Evolutionary conservation across 2,329 filamentous ascomycete species (phyloP).

Genomic region (Tolypocladium album): DNA sequence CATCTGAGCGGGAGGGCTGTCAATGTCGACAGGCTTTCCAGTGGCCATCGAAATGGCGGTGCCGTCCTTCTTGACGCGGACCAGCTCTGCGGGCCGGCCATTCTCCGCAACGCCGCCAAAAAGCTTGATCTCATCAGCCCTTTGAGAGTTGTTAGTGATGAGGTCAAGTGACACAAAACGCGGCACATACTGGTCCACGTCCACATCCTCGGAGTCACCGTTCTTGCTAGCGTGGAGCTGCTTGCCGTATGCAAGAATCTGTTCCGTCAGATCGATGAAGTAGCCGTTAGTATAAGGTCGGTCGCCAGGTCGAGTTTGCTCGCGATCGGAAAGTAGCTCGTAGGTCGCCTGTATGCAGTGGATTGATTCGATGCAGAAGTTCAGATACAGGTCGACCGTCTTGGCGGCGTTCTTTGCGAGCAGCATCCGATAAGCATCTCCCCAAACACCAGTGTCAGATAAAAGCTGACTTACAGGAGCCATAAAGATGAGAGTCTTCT

Average conservation of each 20-base stretch:
- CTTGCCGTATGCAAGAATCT: slow-evolving; percentile 81
- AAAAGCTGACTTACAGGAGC: slow-evolving; percentile 77
- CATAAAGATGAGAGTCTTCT: slow-evolving; percentile 85
- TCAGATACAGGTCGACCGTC: slow-evolving; percentile 60
- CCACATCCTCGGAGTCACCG: slow-evolving; percentile 46
- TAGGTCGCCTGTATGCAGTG: slow-evolving; percentile 84
- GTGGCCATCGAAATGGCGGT: slow-evolving; percentile 70
- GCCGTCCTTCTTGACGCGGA: slow-evolving; percentile 71
- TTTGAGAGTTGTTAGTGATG: slow-evolving; percentile 18
- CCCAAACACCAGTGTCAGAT: slow-evolving; percentile 45
- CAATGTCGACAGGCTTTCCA: slow-evolving; percentile 50
- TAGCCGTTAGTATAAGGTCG: slow-evolving; percentile 92
- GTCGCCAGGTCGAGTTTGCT: slow-evolving; percentile 75
- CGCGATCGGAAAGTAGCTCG: slow-evolving; percentile 72
- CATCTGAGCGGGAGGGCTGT: slow-evolving; percentile 40
- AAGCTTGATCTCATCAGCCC: slow-evolving; percentile 61
- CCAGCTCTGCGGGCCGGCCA: slow-evolving; percentile 73
- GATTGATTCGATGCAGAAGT: slow-evolving; percentile 85
- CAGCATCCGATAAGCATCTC: slow-evolving; percentile 60
- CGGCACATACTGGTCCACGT: slow-evolving; percentile 44
- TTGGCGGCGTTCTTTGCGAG: slow-evolving; percentile 69
- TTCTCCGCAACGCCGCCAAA: slow-evolving; percentile 73
- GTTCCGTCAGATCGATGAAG: slow-evolving; percentile 91
- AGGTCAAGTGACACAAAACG: slow-evolving; percentile 17
- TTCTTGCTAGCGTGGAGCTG: slow-evolving; percentile 66